Conservation (phyloP, 345 rosid species). For the Moricandia arvensis region DNA sequence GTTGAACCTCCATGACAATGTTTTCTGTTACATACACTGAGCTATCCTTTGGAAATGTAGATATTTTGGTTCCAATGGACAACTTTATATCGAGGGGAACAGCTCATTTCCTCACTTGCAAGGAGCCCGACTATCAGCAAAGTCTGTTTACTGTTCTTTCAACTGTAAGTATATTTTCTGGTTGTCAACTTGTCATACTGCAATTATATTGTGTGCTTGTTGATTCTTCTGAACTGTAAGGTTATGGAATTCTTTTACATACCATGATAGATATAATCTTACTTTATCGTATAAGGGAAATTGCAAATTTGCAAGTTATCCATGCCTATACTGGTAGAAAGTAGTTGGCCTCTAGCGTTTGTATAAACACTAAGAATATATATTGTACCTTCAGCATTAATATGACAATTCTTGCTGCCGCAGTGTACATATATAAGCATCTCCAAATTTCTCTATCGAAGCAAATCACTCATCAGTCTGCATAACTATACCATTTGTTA, state of each 20-base stretch:
- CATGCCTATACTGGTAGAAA: neutral
- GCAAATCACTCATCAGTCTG: neutral
- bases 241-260: neutral
- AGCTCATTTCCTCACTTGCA: neutral
- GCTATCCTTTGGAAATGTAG: neutral
- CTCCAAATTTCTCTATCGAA: slow-evolving; percentile 19
- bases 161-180: neutral
- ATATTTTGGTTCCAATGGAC: neutral
- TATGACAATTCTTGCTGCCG: slow-evolving; percentile 1
- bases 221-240: neutral
- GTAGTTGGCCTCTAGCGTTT: neutral
- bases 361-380: neutral
- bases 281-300: neutral
- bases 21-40: neutral
- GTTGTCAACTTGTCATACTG: neutral
- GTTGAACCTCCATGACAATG: neutral
- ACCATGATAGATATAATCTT: neutral
- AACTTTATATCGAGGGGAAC: neutral
- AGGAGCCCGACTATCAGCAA: neutral
- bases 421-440: slow-evolving; percentile 18
- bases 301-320: neutral
- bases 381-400: neutral
- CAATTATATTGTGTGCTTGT: neutral
- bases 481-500: neutral
- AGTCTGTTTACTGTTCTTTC: neutral